phyloP scores from a whole-genome alignment of 2,329 filamentous ascomycete genomes.

The Pestalotiopsis fici region DNA sequence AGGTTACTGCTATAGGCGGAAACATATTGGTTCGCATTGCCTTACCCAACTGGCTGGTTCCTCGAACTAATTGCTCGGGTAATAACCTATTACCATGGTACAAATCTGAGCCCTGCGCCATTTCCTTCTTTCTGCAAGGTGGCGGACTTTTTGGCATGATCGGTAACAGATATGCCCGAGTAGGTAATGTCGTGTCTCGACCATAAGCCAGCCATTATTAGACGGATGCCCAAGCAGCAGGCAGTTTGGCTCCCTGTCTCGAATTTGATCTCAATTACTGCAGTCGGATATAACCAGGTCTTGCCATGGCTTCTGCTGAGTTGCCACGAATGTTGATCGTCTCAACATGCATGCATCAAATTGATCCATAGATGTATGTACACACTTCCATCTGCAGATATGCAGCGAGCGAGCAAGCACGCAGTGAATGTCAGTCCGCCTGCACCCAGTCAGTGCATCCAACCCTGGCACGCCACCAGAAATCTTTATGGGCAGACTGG shows the following conservation, averaged over 20 bases:
- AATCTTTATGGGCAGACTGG: no score
- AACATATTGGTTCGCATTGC: neutral
- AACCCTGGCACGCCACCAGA: no score
- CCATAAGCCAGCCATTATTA: neutral
- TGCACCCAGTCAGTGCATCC: no score
- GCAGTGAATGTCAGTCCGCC: no score
- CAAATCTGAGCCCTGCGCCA: neutral
- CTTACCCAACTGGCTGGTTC: conserved; percentile 1
- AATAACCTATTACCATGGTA: no score
- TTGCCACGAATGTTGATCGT: neutral
- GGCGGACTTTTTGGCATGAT: neutral
- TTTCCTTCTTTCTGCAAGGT: neutral
- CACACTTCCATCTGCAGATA: no score
- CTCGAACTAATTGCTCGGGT: no score
- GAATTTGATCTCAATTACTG: neutral
- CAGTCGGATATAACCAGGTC: neutral
- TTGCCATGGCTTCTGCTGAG: neutral
- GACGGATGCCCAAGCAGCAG: neutral
- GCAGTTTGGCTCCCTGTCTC: neutral
- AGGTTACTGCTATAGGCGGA: neutral
- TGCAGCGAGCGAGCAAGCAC: no score
- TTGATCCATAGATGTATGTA: neutral
- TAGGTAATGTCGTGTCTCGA: neutral
- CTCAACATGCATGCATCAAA: neutral
- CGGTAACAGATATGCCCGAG: neutral